Evolutionary conservation across 192 early-diverging fungal species (phyloP), one percentile per base, ranked within the genome.

Genomic region (Dimargaris cristalligena): DNA sequence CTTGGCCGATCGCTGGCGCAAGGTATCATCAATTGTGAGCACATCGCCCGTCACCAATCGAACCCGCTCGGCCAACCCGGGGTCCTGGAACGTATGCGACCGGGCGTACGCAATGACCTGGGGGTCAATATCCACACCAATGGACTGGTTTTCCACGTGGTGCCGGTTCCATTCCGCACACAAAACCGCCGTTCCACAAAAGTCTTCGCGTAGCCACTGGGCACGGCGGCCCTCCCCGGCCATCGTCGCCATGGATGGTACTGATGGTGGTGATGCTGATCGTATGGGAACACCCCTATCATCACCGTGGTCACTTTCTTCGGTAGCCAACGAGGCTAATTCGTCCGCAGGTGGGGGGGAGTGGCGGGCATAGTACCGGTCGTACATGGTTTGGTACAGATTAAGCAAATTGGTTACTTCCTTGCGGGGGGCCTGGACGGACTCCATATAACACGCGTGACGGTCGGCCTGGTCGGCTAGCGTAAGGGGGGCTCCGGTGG

Each of bases 181-280:
- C 23, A 76, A 52, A n/a, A 63, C 63, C 3, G 70, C 75, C 4
- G 75, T 77, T 0, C 75, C 75, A 38, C 75, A 77, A 54, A 77
- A 77, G 44, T 77, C 75, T 58, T 77, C 72, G 46, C 75, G 69
- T 32, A 74, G 62, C 14, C 30, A 59, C 45, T 52, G 30, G 11
- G 71, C 69, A 34, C 57, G 31, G 30, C 64, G 67, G 8, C n/a
- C n/a, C n/a, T n/a, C n/a, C n/a, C n/a, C n/a, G n/a, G n/a, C n/a
- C n/a, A n/a, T n/a, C n/a, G n/a, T n/a, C n/a, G n/a, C n/a, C n/a
- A n/a, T n/a, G n/a, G n/a, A n/a, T n/a, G n/a, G n/a, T n/a, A n/a
- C n/a, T n/a, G n/a, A n/a, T n/a, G n/a, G n/a, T n/a, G n/a, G n/a
- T n/a, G n/a, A n/a, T n/a, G n/a, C n/a, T n/a, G n/a, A n/a, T n/a